Conservation (phyloP, 1,139 yeast species). For the Pneumocystis canis region DNA sequence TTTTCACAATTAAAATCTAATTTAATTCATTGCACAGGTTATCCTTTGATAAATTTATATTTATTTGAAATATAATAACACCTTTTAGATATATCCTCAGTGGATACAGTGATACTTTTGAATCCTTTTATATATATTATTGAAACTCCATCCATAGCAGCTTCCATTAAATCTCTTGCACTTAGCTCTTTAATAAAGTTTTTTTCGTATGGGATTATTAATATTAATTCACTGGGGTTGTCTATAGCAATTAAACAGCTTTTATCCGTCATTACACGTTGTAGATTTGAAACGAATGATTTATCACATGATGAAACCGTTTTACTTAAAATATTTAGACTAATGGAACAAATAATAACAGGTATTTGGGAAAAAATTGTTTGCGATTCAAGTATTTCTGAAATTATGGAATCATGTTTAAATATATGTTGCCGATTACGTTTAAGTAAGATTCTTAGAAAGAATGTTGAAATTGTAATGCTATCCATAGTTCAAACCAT, state of each 20-base stretch:
- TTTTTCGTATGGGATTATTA: slow-evolving; percentile 43
- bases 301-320: slow-evolving; percentile 89
- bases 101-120: slow-evolving; percentile 60
- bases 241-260: slow-evolving; percentile 39
- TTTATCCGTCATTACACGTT: slow-evolving; percentile 72
- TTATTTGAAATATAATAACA: neutral
- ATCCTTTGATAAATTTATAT: neutral
- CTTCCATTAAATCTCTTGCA: slow-evolving; percentile 71
- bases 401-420: slow-evolving; percentile 80
- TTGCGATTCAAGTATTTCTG: slow-evolving; percentile 73
- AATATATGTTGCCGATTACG: slow-evolving; percentile 86
- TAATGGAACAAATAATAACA: slow-evolving; percentile 53
- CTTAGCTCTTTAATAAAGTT: slow-evolving; percentile 62
- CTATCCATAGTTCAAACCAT: slow-evolving; percentile 52
- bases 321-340: slow-evolving; percentile 59
- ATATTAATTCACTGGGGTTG: slow-evolving; percentile 35
- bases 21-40: neutral
- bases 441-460: slow-evolving; percentile 75
- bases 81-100: slow-evolving; percentile 31
- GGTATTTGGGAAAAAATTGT: slow-evolving; percentile 51
- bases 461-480: slow-evolving; percentile 82
- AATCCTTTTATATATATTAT: slow-evolving; percentile 83
- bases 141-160: slow-evolving; percentile 72
- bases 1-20: neutral
- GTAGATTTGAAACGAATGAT: slow-evolving; percentile 91